Conservation (phyloP, 441 rosid genomes). For the Brassica hybrid region DNA sequence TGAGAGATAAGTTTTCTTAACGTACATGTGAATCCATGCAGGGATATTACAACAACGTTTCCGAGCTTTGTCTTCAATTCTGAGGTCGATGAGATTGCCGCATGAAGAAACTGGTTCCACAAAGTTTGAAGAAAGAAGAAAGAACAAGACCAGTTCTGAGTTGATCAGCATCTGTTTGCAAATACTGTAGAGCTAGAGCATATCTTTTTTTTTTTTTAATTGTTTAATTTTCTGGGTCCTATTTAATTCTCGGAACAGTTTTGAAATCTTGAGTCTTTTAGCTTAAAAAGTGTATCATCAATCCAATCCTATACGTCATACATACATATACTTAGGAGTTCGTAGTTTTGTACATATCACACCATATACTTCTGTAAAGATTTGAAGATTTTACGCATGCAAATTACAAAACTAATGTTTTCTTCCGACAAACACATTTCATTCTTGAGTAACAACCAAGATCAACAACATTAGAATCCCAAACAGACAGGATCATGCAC, state of each 20-base stretch:
- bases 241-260: constrained; percentile 33
- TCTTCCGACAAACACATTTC: no score
- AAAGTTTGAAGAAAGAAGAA: constrained; percentile 5
- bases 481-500: no score
- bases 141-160: constrained; percentile 2
- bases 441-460: no score
- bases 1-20: neutral
- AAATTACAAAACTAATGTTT: neutral
- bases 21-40: constrained; percentile 41
- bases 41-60: constrained; percentile 95
- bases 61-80: constrained; percentile 96
- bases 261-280: constrained; percentile 19
- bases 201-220: constrained; percentile 4
- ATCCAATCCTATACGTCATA: neutral
- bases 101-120: constrained; percentile 27
- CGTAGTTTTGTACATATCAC: neutral
- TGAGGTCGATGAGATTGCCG: constrained; percentile 75
- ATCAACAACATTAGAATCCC: no score
- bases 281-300: constrained; percentile 6
- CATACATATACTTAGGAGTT: constrained; percentile 19
- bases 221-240: constrained; percentile 34
- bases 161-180: constrained; percentile 35
- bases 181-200: constrained; percentile 30
- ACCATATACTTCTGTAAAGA: neutral
- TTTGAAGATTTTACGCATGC: neutral